These are phyloP conservation scores for Leucogyrophana mollusca DNA, from an alignment of 768 basidiomycete species.

Conservation along the genomic window DNA sequence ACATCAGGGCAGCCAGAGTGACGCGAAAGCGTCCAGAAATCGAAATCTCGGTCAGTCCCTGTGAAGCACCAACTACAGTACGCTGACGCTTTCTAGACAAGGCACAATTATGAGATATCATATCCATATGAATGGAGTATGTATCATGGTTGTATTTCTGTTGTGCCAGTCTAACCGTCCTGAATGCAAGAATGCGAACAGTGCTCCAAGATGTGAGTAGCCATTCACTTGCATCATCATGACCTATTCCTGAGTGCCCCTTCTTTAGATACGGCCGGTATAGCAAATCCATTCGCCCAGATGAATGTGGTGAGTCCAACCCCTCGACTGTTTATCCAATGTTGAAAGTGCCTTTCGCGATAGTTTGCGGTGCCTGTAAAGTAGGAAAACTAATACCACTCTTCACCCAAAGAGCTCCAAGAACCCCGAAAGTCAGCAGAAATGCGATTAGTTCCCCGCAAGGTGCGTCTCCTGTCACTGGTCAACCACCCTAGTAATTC, in stretches of 20 bases:
- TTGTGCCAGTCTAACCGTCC: constrained; percentile 6
- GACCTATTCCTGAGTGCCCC: background rate
- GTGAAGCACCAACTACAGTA: background rate
- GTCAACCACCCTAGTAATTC: too few relatives aligned
- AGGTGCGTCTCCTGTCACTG: constrained; percentile 31
- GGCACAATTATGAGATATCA: constrained; percentile 72
- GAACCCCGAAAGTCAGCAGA: constrained; percentile 37
- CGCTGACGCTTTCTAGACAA: constrained; percentile 42
- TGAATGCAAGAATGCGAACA: constrained; percentile 52
- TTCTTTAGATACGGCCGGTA: constrained; percentile 64
- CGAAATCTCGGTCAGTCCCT: constrained; percentile 54
- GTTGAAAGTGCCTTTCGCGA: background rate
- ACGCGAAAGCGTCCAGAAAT: constrained; percentile 69
- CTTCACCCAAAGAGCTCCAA: constrained; percentile 42
- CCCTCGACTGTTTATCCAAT: background rate
- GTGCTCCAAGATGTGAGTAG: constrained; percentile 61
- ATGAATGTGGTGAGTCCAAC: constrained; percentile 54
- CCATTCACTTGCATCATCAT: background rate
- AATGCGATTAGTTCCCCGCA: constrained; percentile 44
- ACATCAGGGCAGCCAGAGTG: constrained; percentile 65
- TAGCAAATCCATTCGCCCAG: constrained; percentile 68
- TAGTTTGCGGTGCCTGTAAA: constrained; percentile 70
- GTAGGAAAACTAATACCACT: constrained; percentile 57
- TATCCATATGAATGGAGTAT: constrained; percentile 75
- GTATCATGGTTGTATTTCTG: constrained; percentile 21